Percentiles rank a stretch among this genome's conserved stretches.
Conservation (phyloP, 2,329 filamentous ascomycete species). For the Scedosporium minutisporum region DNA sequence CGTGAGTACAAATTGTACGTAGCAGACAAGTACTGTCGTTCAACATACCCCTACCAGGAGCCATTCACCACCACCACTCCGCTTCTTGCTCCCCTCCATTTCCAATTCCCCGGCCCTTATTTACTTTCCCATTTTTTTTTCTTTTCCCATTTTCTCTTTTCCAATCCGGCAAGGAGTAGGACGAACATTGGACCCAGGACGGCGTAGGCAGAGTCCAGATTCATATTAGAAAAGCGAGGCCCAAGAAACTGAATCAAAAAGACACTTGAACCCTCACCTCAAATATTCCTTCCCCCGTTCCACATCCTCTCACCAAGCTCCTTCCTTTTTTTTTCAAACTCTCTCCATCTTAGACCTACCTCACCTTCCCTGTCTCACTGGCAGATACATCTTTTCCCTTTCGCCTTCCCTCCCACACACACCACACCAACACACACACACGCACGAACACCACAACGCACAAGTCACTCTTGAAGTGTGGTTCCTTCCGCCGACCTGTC, state of each 20-base stretch:
- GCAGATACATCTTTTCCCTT: constrained; percentile 8
- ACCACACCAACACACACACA: too few species aligned
- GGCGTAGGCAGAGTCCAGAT: constrained; percentile 5
- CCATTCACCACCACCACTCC: background rate
- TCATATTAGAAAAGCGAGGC: background rate
- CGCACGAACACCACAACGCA: background rate
- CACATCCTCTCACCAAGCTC: background rate
- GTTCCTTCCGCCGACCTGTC: constrained; percentile 14
- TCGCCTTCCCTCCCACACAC: constrained; percentile 7
- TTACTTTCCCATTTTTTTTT: constrained; percentile 5
- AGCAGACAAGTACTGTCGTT: background rate
- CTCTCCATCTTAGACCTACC: background rate
- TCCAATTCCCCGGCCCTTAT: constrained; percentile 7
- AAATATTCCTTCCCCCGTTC: constrained; percentile 2
- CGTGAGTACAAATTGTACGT: background rate
- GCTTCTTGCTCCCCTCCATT: constrained; percentile 9
- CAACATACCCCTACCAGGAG: constrained; percentile 2
- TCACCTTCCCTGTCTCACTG: constrained; percentile 7
- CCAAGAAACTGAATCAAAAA: background rate
- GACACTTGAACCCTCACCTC: background rate
- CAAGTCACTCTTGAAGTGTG: constrained; percentile 15
- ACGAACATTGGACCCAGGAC: constrained; percentile 2
- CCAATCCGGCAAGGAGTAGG: constrained; percentile 3
- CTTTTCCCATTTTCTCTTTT: constrained; percentile 9
- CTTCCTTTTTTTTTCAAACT: background rate